Conservation (phyloP, 306 rosid genomes). For the Vicia sativa region DNA sequence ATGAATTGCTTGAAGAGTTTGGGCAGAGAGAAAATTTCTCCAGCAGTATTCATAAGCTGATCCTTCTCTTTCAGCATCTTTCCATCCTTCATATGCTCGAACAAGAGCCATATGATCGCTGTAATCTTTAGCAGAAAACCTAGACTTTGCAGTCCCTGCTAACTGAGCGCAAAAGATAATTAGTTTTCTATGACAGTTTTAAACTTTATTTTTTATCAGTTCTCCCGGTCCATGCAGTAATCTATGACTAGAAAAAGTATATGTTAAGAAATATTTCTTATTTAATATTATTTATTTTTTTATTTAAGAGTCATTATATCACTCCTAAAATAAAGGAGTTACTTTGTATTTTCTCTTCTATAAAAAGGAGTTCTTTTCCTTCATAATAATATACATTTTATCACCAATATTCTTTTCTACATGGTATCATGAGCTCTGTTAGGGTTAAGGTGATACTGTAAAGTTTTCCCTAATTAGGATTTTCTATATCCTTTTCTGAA, state of each 20-base stretch:
- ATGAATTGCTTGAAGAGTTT: constrained; percentile 96
- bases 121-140: constrained; percentile 97
- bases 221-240: constrained; percentile 35
- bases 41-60: constrained; percentile 98
- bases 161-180: constrained; percentile 56
- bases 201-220: not conserved
- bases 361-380: too few species aligned
- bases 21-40: constrained; percentile 97
- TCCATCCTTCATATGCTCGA: constrained; percentile 99
- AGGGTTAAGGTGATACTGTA: too few species aligned
- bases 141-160: constrained; percentile 95
- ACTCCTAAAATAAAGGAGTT: too few species aligned
- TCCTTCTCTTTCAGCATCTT: constrained; percentile 98
- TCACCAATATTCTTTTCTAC: too few species aligned
- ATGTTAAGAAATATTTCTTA: too few species aligned
- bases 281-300: too few species aligned
- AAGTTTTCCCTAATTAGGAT: too few species aligned
- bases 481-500: too few species aligned
- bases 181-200: constrained; percentile 13
- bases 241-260: constrained; percentile 13
- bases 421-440: too few species aligned
- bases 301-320: too few species aligned
- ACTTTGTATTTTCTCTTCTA: too few species aligned
- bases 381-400: too few species aligned
- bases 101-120: constrained; percentile 99